phyloP scores from a whole-genome alignment of 1,284 basidiomycete species.

The Trichosporon sp. region DNA sequence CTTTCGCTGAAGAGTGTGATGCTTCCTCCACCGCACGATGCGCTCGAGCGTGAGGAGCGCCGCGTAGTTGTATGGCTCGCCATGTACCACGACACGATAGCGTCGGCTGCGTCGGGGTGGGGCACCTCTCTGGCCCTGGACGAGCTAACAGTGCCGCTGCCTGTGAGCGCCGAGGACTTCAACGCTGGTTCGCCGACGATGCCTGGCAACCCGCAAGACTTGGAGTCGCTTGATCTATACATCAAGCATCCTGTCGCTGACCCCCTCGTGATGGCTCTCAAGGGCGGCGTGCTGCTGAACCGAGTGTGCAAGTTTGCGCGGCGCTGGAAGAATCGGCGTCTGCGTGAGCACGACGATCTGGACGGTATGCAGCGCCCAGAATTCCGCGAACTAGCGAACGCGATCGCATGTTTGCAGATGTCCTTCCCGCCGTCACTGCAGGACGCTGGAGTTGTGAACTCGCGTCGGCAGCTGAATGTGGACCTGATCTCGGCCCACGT shows the following conservation, averaged over 20 bases:
- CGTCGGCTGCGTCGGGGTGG: slow-evolving; percentile 43
- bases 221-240: slow-evolving; percentile 43
- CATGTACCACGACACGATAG: slow-evolving; percentile 43
- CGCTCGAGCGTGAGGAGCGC: slow-evolving; percentile 46
- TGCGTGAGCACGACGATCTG: slow-evolving; percentile 40
- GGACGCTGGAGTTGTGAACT: slow-evolving; percentile 24
- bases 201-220: slow-evolving; percentile 42
- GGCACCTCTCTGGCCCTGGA: slow-evolving; percentile 42
- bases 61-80: slow-evolving; percentile 44
- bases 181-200: slow-evolving; percentile 31
- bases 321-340: slow-evolving; percentile 43
- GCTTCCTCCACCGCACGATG: slow-evolving; percentile 40
- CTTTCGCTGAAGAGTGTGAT: slow-evolving; percentile 42
- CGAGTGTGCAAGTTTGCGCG: slow-evolving; percentile 36
- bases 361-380: slow-evolving; percentile 44
- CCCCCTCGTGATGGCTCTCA: slow-evolving; percentile 38
- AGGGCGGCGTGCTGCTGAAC: slow-evolving; percentile 34
- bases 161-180: slow-evolving; percentile 36
- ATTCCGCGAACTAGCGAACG: slow-evolving; percentile 42
- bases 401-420: slow-evolving; percentile 43
- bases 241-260: slow-evolving; percentile 45
- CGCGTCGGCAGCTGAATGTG: slow-evolving; percentile 25
- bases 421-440: slow-evolving; percentile 33
- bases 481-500: slow-evolving; percentile 39
- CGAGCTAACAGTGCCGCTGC: slow-evolving; percentile 42